Evolutionary conservation across 306 rosid genomes (phyloP).

Genomic region (Trichosanthes cucumerina): DNA sequence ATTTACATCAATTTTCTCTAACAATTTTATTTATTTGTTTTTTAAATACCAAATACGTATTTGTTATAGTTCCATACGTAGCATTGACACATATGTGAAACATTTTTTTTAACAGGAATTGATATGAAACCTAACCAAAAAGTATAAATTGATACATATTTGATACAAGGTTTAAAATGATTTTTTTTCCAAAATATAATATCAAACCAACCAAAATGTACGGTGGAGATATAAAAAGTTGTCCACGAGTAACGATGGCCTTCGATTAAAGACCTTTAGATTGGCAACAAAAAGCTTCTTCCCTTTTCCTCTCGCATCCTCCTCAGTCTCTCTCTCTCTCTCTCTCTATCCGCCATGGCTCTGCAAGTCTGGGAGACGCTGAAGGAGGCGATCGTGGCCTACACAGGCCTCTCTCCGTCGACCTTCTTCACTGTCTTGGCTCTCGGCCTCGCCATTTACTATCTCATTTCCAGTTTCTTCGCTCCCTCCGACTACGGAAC

Average conservation of each 20-base stretch:
- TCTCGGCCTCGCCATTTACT: constrained; percentile 42
- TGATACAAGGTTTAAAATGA: too few relatives aligned
- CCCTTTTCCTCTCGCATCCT: neutral
- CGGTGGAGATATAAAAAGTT: neutral
- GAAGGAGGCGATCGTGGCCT: constrained; percentile 60
- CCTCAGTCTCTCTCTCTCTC: neutral
- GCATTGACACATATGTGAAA: too few relatives aligned
- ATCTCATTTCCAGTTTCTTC: constrained; percentile 50
- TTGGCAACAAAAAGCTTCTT: neutral
- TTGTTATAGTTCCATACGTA: too few relatives aligned
- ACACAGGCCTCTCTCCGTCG: constrained; percentile 81
- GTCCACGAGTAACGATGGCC: neutral
- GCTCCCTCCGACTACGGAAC: constrained; percentile 25
- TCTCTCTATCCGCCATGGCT: constrained; percentile 32
- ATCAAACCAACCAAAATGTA: neutral
- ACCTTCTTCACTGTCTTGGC: constrained; percentile 75
- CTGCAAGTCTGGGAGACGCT: constrained; percentile 76
- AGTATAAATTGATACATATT: too few relatives aligned
- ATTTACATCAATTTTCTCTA: too few relatives aligned
- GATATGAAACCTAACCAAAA: too few relatives aligned
- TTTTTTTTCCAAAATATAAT: too few relatives aligned
- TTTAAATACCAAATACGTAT: too few relatives aligned
- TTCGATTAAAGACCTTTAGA: neutral
- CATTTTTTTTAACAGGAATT: too few relatives aligned
- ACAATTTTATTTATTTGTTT: too few relatives aligned